A percentile compares a stretch with the other conserved stretches of the same genome.
Conservation (phyloP, 495 filamentous ascomycete species). For the Annulohypoxylon bovei region DNA sequence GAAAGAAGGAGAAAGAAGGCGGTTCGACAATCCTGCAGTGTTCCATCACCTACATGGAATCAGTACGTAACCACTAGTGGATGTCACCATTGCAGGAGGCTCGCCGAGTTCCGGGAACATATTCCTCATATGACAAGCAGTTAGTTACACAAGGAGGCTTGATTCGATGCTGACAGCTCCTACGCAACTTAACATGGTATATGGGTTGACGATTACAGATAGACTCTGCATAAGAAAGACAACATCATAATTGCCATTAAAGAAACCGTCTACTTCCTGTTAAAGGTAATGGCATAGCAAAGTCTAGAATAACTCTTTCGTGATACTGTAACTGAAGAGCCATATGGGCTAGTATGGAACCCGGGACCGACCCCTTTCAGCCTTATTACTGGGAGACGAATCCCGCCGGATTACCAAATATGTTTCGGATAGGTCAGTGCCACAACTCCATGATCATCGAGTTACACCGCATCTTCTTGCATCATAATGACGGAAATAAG, state of each 20-base stretch:
- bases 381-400: constrained; percentile 1
- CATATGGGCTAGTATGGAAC: not conserved
- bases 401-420: not conserved
- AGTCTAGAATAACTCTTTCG: not conserved
- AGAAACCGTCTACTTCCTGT: not conserved
- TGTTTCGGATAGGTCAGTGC: not conserved
- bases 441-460: not conserved
- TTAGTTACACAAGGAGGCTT: not conserved
- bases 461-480: not conserved
- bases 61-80: not conserved
- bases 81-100: not conserved
- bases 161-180: not conserved
- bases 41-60: not conserved
- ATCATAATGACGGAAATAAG: not conserved
- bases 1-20: not conserved
- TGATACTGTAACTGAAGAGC: not conserved
- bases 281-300: not conserved
- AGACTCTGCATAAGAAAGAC: not conserved
- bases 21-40: not conserved
- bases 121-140: not conserved
- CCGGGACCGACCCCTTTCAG: not conserved
- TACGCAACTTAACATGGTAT: not conserved
- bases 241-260: not conserved
- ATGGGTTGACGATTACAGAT: not conserved
- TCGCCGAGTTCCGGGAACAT: not conserved